These are phyloP conservation scores for Geotrichum aggregatum DNA, from an alignment of 1,139 yeast genomes.

Conservation along the genomic window DNA sequence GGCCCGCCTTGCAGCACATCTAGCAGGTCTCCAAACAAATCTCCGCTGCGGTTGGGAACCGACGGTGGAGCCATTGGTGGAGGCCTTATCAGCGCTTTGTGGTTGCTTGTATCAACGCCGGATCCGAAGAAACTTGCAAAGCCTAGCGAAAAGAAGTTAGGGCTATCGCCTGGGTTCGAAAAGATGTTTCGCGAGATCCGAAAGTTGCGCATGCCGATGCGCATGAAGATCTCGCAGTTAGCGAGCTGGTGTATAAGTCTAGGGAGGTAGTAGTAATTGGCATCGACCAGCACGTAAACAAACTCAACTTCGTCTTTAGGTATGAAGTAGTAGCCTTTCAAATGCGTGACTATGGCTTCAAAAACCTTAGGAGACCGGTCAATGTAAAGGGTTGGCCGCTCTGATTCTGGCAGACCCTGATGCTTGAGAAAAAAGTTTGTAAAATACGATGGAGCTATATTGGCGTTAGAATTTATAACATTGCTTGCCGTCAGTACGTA, in stretches of 20 bases:
- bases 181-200: conserved; percentile 56
- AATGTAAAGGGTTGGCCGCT: conserved; percentile 51
- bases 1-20: conserved; percentile 54
- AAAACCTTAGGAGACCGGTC: conserved; percentile 76
- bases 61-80: conserved; percentile 66
- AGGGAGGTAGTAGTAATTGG: conserved; percentile 64
- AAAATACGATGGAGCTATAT: conserved; percentile 46
- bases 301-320: conserved; percentile 57
- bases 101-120: conserved; percentile 38
- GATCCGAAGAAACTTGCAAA: conserved; percentile 51
- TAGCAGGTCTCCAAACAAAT: conserved; percentile 59
- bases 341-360: conserved; percentile 59
- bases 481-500: conserved; percentile 42
- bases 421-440: conserved; percentile 43
- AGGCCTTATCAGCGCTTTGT: conserved; percentile 47
- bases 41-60: conserved; percentile 52
- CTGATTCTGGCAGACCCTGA: conserved; percentile 26
- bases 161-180: conserved; percentile 59
- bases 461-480: conserved; percentile 41
- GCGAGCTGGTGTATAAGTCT: conserved; percentile 51
- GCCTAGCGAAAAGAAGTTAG: conserved; percentile 73
- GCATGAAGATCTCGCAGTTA: conserved; percentile 55
- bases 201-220: conserved; percentile 60
- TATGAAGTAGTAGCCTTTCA: conserved; percentile 63
- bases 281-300: conserved; percentile 62